Evolutionary conservation across 305 asterid species (phyloP).

Genomic region (Solanum chacoense): DNA sequence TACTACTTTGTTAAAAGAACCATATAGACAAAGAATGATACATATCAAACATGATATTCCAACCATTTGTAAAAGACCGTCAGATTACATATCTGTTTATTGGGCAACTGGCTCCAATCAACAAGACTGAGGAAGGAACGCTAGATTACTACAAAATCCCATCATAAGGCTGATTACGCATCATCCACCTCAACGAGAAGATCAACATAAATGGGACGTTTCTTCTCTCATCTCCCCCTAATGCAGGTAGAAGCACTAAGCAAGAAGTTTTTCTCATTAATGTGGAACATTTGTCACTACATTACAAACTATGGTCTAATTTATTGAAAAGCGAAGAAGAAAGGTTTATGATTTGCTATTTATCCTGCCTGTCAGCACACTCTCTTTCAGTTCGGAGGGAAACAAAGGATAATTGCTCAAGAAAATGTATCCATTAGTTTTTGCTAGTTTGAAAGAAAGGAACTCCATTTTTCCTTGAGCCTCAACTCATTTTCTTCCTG

Average conservation of each 20-base stretch:
- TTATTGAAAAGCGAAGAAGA: neutral
- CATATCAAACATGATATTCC: neutral
- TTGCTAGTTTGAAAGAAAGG: neutral
- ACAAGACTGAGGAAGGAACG: neutral
- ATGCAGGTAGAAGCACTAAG: neutral
- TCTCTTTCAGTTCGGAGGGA: neutral
- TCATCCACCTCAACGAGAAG: neutral
- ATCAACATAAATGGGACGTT: neutral
- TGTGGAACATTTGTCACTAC: neutral
- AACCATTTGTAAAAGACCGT: neutral
- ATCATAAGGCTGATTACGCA: neutral
- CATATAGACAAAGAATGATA: neutral
- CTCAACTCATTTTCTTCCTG: neutral
- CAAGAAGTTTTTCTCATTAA: neutral
- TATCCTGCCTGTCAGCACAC: neutral
- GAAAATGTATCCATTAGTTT: neutral
- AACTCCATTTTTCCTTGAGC: neutral
- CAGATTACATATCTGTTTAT: neutral
- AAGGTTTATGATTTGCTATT: neutral
- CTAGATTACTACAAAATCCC: neutral
- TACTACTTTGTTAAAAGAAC: neutral
- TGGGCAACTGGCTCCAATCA: neutral
- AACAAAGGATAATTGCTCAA: neutral
- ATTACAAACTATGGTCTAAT: neutral
- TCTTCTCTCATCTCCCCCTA: neutral